Conservation (phyloP, 257 asterid species). For the Orobanche coerulescens region DNA sequence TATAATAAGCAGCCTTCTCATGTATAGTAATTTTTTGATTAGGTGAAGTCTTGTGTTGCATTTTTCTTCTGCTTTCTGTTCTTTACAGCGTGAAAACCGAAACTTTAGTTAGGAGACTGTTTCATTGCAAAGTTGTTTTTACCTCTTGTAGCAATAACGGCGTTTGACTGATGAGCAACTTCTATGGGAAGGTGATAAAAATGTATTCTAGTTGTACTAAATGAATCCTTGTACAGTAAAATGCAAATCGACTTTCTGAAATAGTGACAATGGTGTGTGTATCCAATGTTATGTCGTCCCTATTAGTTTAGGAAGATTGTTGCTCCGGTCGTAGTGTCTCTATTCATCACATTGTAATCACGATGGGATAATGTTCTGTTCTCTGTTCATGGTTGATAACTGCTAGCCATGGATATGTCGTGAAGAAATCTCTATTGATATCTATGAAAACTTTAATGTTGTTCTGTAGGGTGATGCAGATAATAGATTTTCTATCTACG, state of each 20-base stretch:
- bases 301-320: conserved; percentile 5
- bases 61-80: background rate
- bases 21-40: background rate
- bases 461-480: conserved; percentile 71
- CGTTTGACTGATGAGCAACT: conserved; percentile 17
- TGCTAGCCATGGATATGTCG: background rate
- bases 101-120: background rate
- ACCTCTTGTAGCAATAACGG: conserved; percentile 9
- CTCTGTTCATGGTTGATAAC: background rate
- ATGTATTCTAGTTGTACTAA: background rate
- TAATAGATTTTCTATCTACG: conserved; percentile 67
- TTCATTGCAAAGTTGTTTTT: conserved; percentile 15
- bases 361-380: background rate
- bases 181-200: conserved; percentile 13
- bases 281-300: background rate
- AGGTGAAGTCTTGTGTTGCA: background rate
- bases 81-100: background rate
- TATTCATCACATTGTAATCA: background rate
- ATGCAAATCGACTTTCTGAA: conserved; percentile 4
- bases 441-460: conserved; percentile 16
- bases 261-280: background rate
- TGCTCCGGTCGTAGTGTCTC: background rate
- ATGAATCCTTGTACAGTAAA: too few species aligned
- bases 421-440: background rate
- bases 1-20: background rate